These are phyloP conservation scores for Pseudogymnoascus destructans DNA, from an alignment of 2,329 filamentous ascomycete genomes.

Conservation along the genomic window DNA sequence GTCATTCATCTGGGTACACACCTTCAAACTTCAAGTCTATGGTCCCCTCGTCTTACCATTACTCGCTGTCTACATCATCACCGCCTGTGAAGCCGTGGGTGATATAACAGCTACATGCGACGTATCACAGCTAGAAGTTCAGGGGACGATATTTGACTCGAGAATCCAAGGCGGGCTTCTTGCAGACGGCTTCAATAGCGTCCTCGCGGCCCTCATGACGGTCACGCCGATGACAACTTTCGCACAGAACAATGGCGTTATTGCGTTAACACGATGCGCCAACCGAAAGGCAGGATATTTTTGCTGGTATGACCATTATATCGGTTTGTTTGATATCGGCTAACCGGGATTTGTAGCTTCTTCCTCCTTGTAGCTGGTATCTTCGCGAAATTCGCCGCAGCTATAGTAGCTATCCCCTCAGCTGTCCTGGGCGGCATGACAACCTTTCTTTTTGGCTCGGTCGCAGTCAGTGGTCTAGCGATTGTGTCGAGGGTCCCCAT, in stretches of 20 bases:
- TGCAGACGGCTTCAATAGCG: constrained; percentile 63
- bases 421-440: constrained; percentile 59
- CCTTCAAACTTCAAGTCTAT: constrained; percentile 59
- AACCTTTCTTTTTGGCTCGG: constrained; percentile 66
- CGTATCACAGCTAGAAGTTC: constrained; percentile 62
- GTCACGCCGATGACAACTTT: constrained; percentile 71
- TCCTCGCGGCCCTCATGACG: constrained; percentile 64
- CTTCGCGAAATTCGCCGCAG: constrained; percentile 71
- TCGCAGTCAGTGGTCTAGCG: constrained; percentile 63
- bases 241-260: constrained; percentile 76
- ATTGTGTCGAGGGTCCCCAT: constrained; percentile 52
- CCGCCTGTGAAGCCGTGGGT: constrained; percentile 67
- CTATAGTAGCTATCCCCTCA: constrained; percentile 61
- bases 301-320: constrained; percentile 32
- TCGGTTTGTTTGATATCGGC: neutral
- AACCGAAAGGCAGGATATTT: constrained; percentile 71
- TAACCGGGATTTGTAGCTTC: constrained; percentile 29
- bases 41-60: constrained; percentile 61
- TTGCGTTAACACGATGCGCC: constrained; percentile 67
- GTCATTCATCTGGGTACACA: constrained; percentile 69
- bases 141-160: constrained; percentile 58
- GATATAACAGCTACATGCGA: constrained; percentile 74
- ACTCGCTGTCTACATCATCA: constrained; percentile 56
- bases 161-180: constrained; percentile 68
- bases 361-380: constrained; percentile 72